Evolutionary conservation across 169 alveolate genomes (phyloP).

Genomic region (Eimeria falciformis): DNA sequence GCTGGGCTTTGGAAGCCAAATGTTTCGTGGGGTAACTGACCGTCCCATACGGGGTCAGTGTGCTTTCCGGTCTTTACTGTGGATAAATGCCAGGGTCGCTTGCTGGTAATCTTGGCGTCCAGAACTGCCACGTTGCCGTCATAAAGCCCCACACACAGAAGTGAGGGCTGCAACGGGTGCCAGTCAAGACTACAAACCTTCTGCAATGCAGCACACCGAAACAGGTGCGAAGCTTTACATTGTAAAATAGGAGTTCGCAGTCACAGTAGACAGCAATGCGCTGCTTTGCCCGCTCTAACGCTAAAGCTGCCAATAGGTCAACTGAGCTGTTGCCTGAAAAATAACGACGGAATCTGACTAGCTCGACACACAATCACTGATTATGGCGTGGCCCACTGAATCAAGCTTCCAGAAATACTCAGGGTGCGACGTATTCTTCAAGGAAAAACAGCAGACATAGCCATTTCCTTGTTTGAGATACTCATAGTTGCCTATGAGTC

Average conservation of each 20-base stretch:
- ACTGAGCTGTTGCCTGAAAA: too few species aligned
- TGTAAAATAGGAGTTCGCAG: neutral
- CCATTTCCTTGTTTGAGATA: conserved; percentile 92
- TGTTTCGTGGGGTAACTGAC: conserved; percentile 1
- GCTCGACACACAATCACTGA: neutral
- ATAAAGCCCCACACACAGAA: conserved; percentile 95
- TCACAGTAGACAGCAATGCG: neutral
- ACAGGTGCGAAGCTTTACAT: too few species aligned
- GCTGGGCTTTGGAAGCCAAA: too few species aligned
- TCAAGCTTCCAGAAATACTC: conserved; percentile 93
- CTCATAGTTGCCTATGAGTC: conserved; percentile 87
- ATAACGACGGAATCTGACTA: too few species aligned
- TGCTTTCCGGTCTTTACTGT: conserved; percentile 94
- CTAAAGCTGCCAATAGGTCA: too few species aligned
- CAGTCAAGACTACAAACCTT: conserved; percentile 95
- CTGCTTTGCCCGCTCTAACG: too few species aligned
- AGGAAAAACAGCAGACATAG: conserved; percentile 92
- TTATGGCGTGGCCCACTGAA: conserved; percentile 80
- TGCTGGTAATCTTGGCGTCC: conserved; percentile 92
- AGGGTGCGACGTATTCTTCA: conserved; percentile 95
- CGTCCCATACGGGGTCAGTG: conserved; percentile 91
- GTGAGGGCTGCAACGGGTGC: conserved; percentile 94
- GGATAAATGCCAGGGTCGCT: conserved; percentile 90
- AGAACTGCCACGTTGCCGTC: conserved; percentile 96
- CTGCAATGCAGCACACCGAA: conserved; percentile 34